Percentiles rank a stretch among this genome's conserved stretches.
phyloP scores from a whole-genome alignment of 768 basidiomycete species.

The Wakefieldia striispora region DNA sequence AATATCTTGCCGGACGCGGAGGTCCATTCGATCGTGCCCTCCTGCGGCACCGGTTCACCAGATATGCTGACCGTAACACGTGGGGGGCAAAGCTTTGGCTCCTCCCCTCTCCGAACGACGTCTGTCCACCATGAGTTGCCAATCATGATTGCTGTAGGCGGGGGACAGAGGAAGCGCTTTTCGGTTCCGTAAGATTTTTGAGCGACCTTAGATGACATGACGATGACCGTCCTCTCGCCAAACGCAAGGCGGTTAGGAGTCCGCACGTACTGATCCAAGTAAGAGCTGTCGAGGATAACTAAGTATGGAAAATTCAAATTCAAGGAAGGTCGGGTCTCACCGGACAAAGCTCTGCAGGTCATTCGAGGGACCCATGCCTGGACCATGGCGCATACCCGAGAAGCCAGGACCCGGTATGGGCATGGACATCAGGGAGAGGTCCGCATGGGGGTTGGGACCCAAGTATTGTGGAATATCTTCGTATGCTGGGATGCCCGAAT shows the following conservation, averaged over 20 bases:
- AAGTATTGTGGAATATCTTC: constrained; percentile 62
- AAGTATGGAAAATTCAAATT: constrained; percentile 16
- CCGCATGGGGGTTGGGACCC: constrained; percentile 47
- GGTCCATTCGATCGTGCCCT: constrained; percentile 87
- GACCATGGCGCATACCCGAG: constrained; percentile 60
- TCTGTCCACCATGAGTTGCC: constrained; percentile 96
- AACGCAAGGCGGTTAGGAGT: constrained; percentile 83
- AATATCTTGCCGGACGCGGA: constrained; percentile 80
- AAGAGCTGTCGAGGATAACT: constrained; percentile 50
- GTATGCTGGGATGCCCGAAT: constrained; percentile 49
- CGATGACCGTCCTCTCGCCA: constrained; percentile 91
- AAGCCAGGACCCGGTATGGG: constrained; percentile 60
- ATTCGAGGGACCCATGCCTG: constrained; percentile 58
- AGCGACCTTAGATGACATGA: constrained; percentile 97
- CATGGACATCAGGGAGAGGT: constrained; percentile 63
- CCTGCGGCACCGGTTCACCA: constrained; percentile 84
- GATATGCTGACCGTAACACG: constrained; percentile 87
- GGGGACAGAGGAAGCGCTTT: constrained; percentile 92
- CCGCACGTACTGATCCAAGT: constrained; percentile 81
- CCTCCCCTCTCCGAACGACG: constrained; percentile 68
- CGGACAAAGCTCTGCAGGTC: constrained; percentile 82
- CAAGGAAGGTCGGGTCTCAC: constrained; percentile 36
- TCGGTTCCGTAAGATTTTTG: constrained; percentile 98
- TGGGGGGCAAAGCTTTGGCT: constrained; percentile 72
- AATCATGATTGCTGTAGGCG: constrained; percentile 90